Base-by-base conservation (phyloP, 2,329 filamentous ascomycete species). In the Triangularia verruculosa region DNA sequence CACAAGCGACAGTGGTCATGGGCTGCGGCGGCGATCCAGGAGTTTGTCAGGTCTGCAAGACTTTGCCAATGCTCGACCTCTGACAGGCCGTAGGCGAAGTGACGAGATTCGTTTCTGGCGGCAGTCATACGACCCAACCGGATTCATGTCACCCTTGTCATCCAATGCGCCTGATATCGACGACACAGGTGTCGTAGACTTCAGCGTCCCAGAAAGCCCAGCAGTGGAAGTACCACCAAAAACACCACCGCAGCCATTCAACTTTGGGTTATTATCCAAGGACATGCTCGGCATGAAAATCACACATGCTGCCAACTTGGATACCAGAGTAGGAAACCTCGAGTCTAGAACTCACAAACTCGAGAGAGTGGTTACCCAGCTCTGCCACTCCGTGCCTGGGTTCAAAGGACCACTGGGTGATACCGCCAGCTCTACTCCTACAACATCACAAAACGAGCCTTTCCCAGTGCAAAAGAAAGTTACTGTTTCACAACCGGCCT, bases 91-190 rank as follows among this genome's bases (percentile, higher is more conserved):
- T 52, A 80, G 85, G 34, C 81, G 86, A 28, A 88, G 85, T 70
- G 85, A 86, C 61, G 86, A 89, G 72, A 87, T 88, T 43, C 82
- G 84, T 12, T 86, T 85, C 69, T 88, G 86, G 85, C 80, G 86
- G 64, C 82, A 85, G 69, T 88, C 86, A 66, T 85, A 86, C 66
- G 82, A 81, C 54, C 79, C 79, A 52, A 30, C 39, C 0, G 79
- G 78, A 1, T 76, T 82, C 58, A 71, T 81, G 61, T 86, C 84
- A 6, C 83, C 83, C 0, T 73, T 82, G 30, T 82, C 83, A 3
- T 84, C 83, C 7, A 69, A 70, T 30, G 62, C 62, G 22, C 70
- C 65, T 15, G 71, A 70, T 24, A 66, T 72, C 13, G 73, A 78
- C 54, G 76, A 77, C 9, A 61, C 67, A 0, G 72, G 69, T 24